Evolutionary conservation across 805 yeast species (phyloP), one percentile per base, ranked within the genome.

Genomic region (Saccharomyces eubayanus): DNA sequence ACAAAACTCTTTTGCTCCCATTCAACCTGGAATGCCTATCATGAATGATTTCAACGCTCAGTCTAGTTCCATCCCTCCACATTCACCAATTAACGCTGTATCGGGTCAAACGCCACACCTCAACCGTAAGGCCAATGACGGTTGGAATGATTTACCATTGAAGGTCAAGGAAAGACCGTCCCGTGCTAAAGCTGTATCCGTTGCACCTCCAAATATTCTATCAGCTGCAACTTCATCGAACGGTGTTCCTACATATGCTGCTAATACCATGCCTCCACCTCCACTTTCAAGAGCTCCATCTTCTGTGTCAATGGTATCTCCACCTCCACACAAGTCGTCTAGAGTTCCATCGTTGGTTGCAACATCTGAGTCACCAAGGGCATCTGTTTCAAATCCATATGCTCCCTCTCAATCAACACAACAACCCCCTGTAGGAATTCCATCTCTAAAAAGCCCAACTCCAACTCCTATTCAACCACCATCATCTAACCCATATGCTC

Each of bases 401-500:
- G 59, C 62, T 9, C 62, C 62, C 50, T 28, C 51, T n/a, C 48
- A 45, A 4, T 5, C 36, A 31, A 48, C 21, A 12, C 48, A 45
- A 30, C 48, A 36, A 24, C 57, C 51, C 9, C 24, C 24, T 16
- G 11, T 36, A 16, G 43, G 43, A n/a, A 16, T 24, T 5, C 10
- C 24, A 9, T 36, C 43, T 16, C 10, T 16, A 36, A 16, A 21
- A 36, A 36, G 24, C 43, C 43, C 16, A 16, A 6, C 43, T 16
- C 20, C 43, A 16, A 36, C 16, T 10, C 11, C 59, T 63, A 28
- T 48, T 16, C 28, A 49, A 12, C 27, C 31, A n/a, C 50, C 55
- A 31, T 65, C 69, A 31, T 47, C 61, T 52, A 71, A 70, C 57
- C 76, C 78, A 49, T 75, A 73, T 53, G 78, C 77, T 9, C 72